These are phyloP conservation scores for Neoboletus subvelutipes DNA, from an alignment of 768 basidiomycete genomes.

Conservation along the genomic window DNA sequence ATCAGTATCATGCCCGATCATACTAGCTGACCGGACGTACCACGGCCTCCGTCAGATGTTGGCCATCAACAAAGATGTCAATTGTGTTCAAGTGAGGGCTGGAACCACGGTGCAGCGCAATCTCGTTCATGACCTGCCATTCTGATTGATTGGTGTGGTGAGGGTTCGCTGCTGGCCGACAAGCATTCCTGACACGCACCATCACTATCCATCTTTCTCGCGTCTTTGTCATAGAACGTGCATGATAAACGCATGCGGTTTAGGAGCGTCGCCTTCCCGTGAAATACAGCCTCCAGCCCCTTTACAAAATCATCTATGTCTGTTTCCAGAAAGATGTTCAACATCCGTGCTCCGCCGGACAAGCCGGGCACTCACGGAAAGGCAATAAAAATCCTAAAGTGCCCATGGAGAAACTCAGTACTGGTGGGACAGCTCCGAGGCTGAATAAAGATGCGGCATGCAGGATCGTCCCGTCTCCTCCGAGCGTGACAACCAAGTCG, in stretches of 20 bases:
- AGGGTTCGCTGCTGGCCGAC: constrained; percentile 1
- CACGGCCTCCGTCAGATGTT: constrained; percentile 93
- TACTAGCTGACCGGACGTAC: constrained; percentile 47
- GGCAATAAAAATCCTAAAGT: constrained; percentile 92
- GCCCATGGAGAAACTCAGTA: constrained; percentile 64
- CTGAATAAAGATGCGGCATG: constrained; percentile 92
- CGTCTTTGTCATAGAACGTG: constrained; percentile 64
- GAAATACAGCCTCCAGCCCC: constrained; percentile 76
- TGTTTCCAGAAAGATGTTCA: constrained; percentile 31
- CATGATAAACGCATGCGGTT: constrained; percentile 91
- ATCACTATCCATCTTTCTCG: constrained; percentile 56
- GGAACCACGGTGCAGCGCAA: constrained; percentile 87
- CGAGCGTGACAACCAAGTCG: constrained; percentile 86
- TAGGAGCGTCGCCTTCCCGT: constrained; percentile 76
- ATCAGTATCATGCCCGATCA: constrained; percentile 15
- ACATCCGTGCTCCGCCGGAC: not conserved
- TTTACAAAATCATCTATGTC: constrained; percentile 87
- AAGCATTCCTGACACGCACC: constrained; percentile 41
- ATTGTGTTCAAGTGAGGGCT: constrained; percentile 92
- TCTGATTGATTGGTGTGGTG: constrained; percentile 39
- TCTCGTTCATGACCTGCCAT: constrained; percentile 98
- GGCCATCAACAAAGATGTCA: constrained; percentile 90
- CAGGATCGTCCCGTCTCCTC: constrained; percentile 93
- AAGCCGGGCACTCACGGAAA: constrained; percentile 63
- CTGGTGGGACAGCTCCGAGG: constrained; percentile 88